phyloP scores from a whole-genome alignment of 176 grass and related monocot genomes.

The Pontederia paniculata region DNA sequence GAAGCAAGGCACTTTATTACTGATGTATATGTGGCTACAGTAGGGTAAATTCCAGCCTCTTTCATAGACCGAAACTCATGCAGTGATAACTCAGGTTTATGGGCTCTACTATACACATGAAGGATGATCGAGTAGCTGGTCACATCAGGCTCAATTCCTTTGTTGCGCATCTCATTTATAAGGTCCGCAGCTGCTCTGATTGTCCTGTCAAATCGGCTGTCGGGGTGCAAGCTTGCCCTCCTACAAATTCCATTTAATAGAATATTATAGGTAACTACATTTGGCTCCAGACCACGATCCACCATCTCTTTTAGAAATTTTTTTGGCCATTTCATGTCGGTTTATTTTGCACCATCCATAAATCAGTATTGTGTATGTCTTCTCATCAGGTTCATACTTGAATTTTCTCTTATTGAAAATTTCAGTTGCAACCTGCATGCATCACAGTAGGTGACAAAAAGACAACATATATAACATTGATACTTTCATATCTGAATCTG shows the following conservation, averaged over 20 bases:
- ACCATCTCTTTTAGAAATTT: conserved; percentile 80
- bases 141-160: conserved; percentile 72
- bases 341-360: conserved; percentile 89
- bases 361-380: conserved; percentile 71
- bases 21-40: conserved; percentile 80
- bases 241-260: conserved; percentile 87
- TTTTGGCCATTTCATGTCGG: conserved; percentile 47
- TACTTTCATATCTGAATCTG: background rate
- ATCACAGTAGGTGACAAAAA: background rate
- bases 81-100: conserved; percentile 72
- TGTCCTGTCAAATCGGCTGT: conserved; percentile 81
- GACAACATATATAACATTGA: background rate
- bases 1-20: conserved; percentile 86
- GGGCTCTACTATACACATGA: conserved; percentile 89
- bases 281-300: conserved; percentile 62
- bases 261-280: conserved; percentile 84
- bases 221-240: conserved; percentile 79
- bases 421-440: conserved; percentile 63
- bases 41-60: conserved; percentile 64
- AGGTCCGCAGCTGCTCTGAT: conserved; percentile 53
- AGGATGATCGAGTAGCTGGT: conserved; percentile 86
- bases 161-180: conserved; percentile 55
- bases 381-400: conserved; percentile 70
- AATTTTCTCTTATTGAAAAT: conserved; percentile 93
- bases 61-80: conserved; percentile 71